Conservation (phyloP, 1,139 yeast genomes). For the Pichia sp. region DNA sequence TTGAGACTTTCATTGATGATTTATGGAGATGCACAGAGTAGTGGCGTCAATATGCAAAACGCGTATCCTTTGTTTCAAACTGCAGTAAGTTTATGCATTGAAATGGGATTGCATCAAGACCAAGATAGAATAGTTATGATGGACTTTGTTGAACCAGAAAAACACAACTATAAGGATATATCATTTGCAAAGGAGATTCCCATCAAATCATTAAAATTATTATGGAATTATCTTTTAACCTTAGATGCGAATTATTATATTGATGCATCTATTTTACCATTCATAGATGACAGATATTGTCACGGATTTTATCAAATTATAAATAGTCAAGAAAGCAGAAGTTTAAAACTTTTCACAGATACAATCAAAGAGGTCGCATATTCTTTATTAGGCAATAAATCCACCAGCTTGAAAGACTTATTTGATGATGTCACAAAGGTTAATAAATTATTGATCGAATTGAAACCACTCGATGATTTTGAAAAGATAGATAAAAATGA, state of each 20-base stretch:
- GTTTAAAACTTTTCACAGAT: neutral
- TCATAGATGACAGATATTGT: slow-evolving; percentile 15
- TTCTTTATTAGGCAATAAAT: neutral
- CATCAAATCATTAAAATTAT: slow-evolving; percentile 4
- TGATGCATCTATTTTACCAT: slow-evolving; percentile 3
- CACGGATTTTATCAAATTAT: slow-evolving; percentile 12
- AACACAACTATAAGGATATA: neutral
- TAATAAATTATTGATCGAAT: neutral
- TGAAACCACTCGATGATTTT: slow-evolving; percentile 6
- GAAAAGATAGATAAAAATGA: slow-evolving; percentile 7
- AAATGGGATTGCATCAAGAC: slow-evolving; percentile 15
- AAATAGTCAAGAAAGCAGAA: neutral
- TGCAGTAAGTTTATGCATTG: slow-evolving; percentile 10
- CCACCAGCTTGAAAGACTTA: slow-evolving; percentile 2
- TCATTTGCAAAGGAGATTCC: slow-evolving; percentile 13
- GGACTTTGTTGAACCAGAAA: neutral
- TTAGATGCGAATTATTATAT: slow-evolving; percentile 13
- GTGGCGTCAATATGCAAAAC: slow-evolving; percentile 15
- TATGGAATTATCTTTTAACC: slow-evolving; percentile 20
- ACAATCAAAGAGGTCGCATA: slow-evolving; percentile 5
- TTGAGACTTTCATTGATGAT: slow-evolving; percentile 17
- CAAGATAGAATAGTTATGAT: slow-evolving; percentile 2
- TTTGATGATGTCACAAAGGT: neutral
- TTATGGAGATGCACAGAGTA: slow-evolving; percentile 18
- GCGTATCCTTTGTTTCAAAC: slow-evolving; percentile 15